phyloP scores from a whole-genome alignment of 1,139 yeast species.

The Saccharomyces hybrid region DNA sequence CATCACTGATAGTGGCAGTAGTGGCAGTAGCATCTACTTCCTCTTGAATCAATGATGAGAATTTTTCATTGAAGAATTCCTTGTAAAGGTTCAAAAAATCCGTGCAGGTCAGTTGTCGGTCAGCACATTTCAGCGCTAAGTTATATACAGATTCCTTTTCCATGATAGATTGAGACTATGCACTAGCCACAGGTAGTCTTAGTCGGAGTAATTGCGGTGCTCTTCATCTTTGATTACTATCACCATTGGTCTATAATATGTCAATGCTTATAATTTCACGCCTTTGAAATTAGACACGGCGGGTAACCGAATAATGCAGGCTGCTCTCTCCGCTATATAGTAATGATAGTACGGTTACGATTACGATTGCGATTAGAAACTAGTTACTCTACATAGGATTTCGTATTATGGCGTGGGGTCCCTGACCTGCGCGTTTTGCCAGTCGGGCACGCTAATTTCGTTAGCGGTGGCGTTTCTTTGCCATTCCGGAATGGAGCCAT shows the following conservation, averaged over 20 bases:
- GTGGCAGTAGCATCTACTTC: slow-evolving; percentile 15
- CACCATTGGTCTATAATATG: background rate
- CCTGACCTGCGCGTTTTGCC: slow-evolving; percentile 1
- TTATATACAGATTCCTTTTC: slow-evolving; percentile 20
- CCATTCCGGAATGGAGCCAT: slow-evolving; percentile 26
- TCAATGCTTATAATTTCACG: background rate
- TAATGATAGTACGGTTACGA: background rate
- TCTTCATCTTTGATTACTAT: background rate
- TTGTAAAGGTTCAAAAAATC: slow-evolving; percentile 29
- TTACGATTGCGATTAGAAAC: background rate
- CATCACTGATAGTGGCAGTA: background rate
- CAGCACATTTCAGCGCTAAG: slow-evolving; percentile 25
- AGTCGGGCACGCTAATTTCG: slow-evolving; percentile 2
- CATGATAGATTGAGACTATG: slow-evolving; percentile 6
- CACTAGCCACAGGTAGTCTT: background rate
- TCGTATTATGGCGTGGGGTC: background rate
- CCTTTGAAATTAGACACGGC: background rate
- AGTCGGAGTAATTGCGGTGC: background rate
- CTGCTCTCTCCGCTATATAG: background rate
- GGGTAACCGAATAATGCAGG: background rate
- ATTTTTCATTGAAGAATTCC: slow-evolving; percentile 29
- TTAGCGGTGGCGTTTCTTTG: slow-evolving; percentile 16
- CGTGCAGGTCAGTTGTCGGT: slow-evolving; percentile 21
- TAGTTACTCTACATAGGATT: background rate
- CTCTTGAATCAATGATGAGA: slow-evolving; percentile 14